Percentiles rank a stretch among this genome's conserved stretches.
Evolutionary conservation across 1,284 basidiomycete species (phyloP).

Genomic region (Ganoderma multipileum): DNA sequence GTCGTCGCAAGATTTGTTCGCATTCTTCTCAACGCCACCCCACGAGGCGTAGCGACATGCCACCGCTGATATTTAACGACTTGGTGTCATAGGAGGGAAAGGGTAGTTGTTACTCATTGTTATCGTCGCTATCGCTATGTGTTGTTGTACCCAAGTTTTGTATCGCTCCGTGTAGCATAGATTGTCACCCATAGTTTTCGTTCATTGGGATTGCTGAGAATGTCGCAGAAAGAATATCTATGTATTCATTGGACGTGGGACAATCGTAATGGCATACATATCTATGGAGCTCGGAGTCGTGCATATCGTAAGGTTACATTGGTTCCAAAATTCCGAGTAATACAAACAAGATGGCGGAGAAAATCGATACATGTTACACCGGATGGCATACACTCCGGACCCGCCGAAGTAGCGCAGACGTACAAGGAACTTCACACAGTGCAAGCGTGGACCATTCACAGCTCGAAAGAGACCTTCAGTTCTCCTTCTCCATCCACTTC

Average conservation of each 20-base stretch:
- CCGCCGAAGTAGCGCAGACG: conserved; percentile 5
- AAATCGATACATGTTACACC: conserved; percentile 1
- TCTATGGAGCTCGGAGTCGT: conserved; percentile 14
- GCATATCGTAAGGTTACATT: conserved; percentile 7
- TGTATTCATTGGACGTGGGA: conserved; percentile 6
- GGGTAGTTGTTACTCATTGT: background rate
- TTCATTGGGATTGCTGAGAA: background rate
- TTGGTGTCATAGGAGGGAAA: background rate
- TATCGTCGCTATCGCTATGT: background rate
- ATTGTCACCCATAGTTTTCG: background rate
- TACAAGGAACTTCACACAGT: background rate
- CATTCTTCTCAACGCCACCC: conserved; percentile 5
- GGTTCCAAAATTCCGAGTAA: conserved; percentile 10
- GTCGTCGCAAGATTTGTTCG: conserved; percentile 1
- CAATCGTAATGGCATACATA: conserved; percentile 19
- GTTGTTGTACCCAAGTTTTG: background rate
- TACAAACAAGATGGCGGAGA: conserved; percentile 17
- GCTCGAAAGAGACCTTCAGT: conserved; percentile 24
- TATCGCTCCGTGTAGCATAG: conserved; percentile 5
- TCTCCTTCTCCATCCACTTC: conserved; percentile 14
- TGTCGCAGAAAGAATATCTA: background rate
- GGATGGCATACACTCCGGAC: background rate
- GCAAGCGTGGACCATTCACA: conserved; percentile 1
- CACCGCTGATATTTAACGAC: background rate
- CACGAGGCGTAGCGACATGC: background rate